These are phyloP conservation scores for Chalciporus sp. DNA, from an alignment of 1,284 basidiomycete genomes.

Conservation along the genomic window DNA sequence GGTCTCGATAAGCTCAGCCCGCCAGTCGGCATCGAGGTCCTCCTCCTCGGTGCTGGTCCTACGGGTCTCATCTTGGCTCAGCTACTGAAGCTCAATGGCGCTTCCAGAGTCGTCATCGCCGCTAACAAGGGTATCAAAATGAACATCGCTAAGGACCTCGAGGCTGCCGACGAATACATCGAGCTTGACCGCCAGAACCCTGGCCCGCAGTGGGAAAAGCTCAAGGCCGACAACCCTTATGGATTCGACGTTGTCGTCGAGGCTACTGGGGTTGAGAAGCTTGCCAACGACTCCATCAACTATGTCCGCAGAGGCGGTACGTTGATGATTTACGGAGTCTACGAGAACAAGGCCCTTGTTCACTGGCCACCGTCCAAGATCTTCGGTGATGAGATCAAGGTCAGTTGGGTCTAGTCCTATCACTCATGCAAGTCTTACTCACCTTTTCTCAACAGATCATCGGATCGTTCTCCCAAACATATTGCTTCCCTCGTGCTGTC, in stretches of 20 bases:
- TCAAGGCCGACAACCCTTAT: constrained; percentile 79
- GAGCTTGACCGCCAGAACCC: constrained; percentile 79
- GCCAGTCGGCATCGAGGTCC: constrained; percentile 75
- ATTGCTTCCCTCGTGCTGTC: constrained; percentile 87
- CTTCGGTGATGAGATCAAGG: constrained; percentile 83
- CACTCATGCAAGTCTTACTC: neutral
- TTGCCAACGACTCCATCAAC: constrained; percentile 81
- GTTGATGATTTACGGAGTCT: constrained; percentile 76
- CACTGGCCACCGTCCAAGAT: constrained; percentile 87
- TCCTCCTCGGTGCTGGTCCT: constrained; percentile 80
- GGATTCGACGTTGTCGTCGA: constrained; percentile 90
- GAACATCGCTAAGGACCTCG: constrained; percentile 74
- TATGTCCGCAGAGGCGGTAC: constrained; percentile 82
- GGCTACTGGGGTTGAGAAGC: constrained; percentile 81
- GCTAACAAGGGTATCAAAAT: constrained; percentile 89
- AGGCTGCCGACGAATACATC: constrained; percentile 80
- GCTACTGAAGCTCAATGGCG: constrained; percentile 83
- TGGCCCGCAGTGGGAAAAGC: constrained; percentile 75
- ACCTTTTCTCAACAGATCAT: constrained; percentile 59
- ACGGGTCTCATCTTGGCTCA: constrained; percentile 86
- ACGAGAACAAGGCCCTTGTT: constrained; percentile 72
- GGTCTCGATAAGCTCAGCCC: constrained; percentile 83
- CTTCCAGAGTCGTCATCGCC: constrained; percentile 72
- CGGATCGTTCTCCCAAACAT: constrained; percentile 83
- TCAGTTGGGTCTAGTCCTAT: constrained; percentile 34